Conservation (phyloP, 2,329 filamentous ascomycete species). For the Aspergillus sp. region DNA sequence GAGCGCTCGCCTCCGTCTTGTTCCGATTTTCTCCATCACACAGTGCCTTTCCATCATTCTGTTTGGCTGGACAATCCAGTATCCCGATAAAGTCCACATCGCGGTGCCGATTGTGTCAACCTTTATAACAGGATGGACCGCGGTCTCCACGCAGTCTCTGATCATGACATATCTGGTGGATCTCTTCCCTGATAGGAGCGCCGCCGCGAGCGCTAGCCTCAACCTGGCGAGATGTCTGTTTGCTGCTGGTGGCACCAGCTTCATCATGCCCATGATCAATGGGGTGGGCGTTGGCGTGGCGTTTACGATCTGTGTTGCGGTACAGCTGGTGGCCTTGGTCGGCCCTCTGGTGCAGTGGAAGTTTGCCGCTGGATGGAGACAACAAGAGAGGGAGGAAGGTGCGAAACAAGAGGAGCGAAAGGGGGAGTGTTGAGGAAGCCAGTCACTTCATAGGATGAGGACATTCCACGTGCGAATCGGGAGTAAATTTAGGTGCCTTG, state of each 20-base stretch:
- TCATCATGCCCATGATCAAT: constrained; percentile 51
- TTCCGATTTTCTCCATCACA: constrained; percentile 46
- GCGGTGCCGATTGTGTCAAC: constrained; percentile 51
- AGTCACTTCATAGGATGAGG: no score
- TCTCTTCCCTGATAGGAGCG: constrained; percentile 50
- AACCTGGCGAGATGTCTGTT: constrained; percentile 55
- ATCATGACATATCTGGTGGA: constrained; percentile 57
- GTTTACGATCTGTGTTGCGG: constrained; percentile 47
- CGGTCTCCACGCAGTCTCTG: constrained; percentile 49
- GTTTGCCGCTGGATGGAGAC: constrained; percentile 40
- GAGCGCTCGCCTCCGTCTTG: constrained; percentile 50
- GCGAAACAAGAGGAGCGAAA: no score
- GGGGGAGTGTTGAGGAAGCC: no score
- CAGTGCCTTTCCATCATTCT: constrained; percentile 49
- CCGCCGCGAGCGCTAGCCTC: constrained; percentile 53
- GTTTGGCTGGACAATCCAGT: constrained; percentile 56
- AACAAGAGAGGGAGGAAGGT: not conserved
- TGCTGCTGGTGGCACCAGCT: constrained; percentile 52
- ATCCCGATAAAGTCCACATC: constrained; percentile 43
- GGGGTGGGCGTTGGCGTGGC: constrained; percentile 47
- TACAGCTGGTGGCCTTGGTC: constrained; percentile 47
- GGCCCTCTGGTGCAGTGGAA: constrained; percentile 47
- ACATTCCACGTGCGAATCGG: no score
- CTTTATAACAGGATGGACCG: constrained; percentile 54
- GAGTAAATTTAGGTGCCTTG: no score